Evolutionary conservation across 345 rosid species (phyloP).

Genomic region (Limnanthes douglasii): DNA sequence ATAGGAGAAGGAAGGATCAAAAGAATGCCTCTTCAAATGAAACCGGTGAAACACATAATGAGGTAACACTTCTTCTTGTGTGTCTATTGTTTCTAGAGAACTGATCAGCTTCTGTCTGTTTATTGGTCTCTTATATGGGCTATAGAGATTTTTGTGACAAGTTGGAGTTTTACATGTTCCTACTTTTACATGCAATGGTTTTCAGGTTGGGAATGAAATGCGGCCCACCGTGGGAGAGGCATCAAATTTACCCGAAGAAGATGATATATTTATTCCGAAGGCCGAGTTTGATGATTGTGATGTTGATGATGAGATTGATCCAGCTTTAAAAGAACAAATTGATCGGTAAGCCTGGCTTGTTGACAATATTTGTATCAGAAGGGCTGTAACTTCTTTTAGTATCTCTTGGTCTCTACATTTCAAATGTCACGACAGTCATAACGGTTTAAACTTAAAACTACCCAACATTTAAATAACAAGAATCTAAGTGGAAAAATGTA

Average conservation of each 20-base stretch:
- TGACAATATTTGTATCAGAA: no score
- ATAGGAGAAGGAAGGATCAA: constrained; percentile 38
- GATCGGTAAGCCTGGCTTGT: constrained; percentile 26
- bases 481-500: neutral
- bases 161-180: constrained; percentile 20
- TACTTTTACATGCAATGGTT: constrained; percentile 12
- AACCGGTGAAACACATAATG: constrained; percentile 10
- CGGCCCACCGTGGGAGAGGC: constrained; percentile 13
- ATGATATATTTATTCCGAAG: constrained; percentile 17
- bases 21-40: constrained; percentile 22
- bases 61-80: constrained; percentile 12
- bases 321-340: constrained; percentile 39
- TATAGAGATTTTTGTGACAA: neutral
- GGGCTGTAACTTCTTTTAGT: no score
- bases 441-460: no score
- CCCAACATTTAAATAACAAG: no score
- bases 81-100: constrained; percentile 6
- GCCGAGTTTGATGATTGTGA: constrained; percentile 33
- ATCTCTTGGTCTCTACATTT: no score
- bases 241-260: constrained; percentile 19
- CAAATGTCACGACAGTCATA: no score
- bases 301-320: constrained; percentile 46
- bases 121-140: neutral
- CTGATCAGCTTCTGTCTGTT: neutral
- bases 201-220: constrained; percentile 8